Percentiles rank a stretch among this genome's conserved stretches.
phyloP scores from a whole-genome alignment of 139 green algal genomes.

The Chlorella vulgaris region DNA sequence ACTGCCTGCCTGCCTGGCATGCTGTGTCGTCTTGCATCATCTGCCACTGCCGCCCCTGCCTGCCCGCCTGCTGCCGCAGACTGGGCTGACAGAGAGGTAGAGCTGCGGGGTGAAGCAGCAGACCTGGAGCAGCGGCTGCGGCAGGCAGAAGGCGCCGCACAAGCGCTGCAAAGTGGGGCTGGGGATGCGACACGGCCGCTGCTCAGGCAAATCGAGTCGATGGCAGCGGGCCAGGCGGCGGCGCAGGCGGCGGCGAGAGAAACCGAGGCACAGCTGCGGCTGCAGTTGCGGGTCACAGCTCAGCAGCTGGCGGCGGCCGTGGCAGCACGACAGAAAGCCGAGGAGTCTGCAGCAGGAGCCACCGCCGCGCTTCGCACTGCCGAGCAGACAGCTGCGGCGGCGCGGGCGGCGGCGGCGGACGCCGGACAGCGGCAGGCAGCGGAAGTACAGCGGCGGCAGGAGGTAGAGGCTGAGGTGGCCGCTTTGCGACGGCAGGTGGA shows the following conservation, averaged over 20 bases:
- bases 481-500: slow-evolving; percentile 18
- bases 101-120: slow-evolving; percentile 42
- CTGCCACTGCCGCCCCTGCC: too few relatives aligned
- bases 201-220: slow-evolving; percentile 62
- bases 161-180: slow-evolving; percentile 31
- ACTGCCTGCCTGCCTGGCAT: not conserved
- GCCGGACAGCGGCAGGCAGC: slow-evolving; percentile 21
- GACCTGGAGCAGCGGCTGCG: slow-evolving; percentile 46
- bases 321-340: slow-evolving; percentile 35
- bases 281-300: slow-evolving; percentile 35
- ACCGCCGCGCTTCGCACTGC: slow-evolving; percentile 15
- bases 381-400: slow-evolving; percentile 14
- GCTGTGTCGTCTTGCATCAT: not conserved
- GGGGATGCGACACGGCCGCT: slow-evolving; percentile 49
- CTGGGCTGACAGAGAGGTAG: slow-evolving; percentile 38
- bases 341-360: not conserved
- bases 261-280: slow-evolving; percentile 42
- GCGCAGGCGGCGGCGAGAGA: slow-evolving; percentile 42
- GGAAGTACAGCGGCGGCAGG: not conserved
- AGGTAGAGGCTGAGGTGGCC: slow-evolving; percentile 32
- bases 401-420: slow-evolving; percentile 21
- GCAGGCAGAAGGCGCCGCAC: slow-evolving; percentile 45
- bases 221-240: slow-evolving; percentile 39
- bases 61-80: not conserved
- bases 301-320: slow-evolving; percentile 1